Conservation (phyloP, 2,329 filamentous ascomycete genomes). For the Coniochaeta pulveracea region DNA sequence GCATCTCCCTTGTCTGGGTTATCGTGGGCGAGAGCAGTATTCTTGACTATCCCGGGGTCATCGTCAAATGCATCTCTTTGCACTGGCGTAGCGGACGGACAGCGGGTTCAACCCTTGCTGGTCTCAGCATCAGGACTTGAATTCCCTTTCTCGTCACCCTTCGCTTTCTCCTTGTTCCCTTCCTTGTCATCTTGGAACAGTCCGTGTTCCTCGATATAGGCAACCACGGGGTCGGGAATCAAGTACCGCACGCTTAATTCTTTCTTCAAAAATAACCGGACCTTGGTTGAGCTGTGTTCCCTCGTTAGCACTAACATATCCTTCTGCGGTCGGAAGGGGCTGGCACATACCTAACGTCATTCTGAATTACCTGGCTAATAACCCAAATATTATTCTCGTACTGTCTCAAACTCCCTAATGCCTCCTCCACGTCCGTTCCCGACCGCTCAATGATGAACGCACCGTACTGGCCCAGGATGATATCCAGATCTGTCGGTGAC, state of each 20-base stretch:
- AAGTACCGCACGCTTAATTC: constrained; percentile 67
- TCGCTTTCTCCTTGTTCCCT: not conserved
- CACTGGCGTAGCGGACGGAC: no score
- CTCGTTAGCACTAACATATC: not conserved
- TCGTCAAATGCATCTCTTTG: no score
- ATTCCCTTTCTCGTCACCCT: not conserved
- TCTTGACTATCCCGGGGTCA: no score
- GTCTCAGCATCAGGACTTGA: not conserved
- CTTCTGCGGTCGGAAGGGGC: constrained; percentile 22
- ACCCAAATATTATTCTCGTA: constrained; percentile 83
- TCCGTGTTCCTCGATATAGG: constrained; percentile 56
- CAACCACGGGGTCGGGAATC: constrained; percentile 55
- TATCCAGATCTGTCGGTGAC: constrained; percentile 74
- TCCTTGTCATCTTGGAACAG: constrained; percentile 43
- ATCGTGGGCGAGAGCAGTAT: no score
- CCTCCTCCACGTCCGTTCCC: constrained; percentile 82
- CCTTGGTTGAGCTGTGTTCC: constrained; percentile 54
- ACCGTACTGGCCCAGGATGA: constrained; percentile 76
- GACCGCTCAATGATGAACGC: constrained; percentile 80
- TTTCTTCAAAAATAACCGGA: constrained; percentile 66
- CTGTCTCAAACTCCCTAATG: constrained; percentile 66
- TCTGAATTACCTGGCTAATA: constrained; percentile 79
- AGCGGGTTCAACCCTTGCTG: constrained; percentile 1
- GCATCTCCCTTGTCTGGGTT: no score
- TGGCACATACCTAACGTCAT: constrained; percentile 79